Evolutionary conservation across 2,329 filamentous ascomycete species (phyloP), one percentile per base, ranked within the genome.

Genomic region (Scopulariopsis brevicaulis): DNA sequence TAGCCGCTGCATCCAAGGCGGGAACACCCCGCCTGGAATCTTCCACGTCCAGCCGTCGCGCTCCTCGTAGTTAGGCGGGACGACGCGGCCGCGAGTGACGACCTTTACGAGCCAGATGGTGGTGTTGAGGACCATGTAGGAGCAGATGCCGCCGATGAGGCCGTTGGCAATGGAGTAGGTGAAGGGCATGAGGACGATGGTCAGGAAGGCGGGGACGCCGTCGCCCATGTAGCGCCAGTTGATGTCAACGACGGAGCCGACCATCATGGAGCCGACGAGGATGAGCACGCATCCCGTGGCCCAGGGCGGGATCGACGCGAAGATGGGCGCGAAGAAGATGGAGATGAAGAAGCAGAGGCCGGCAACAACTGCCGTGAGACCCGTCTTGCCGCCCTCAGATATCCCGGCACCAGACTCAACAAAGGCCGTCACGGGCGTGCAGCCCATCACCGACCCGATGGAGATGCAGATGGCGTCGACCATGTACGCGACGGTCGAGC

Each of bases 201-300:
- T 91, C 40, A 95, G 75, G 73, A 95, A 95, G 3, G 90, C 89
- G 0, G 90, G 90, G 25, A 95, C 79, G 1, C 89, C 86, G 68
- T 96, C 90, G 56, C 90, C 90, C 60, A 90, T 77, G 71, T 96
- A 95, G 53, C 77, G 77, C 90, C 90, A 96, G 77, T 96, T 96
- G 76, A 96, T 92, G 62, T 94, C 87, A 18, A 82, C 82, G 14
- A 88, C 87, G 1, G 88, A 80, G 61, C 83, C 81, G 59, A 86
- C 84, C 90, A 95, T 95, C 79, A 95, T 86, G 22, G 85, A 85
- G n/a, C 90, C 90, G 58, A 96, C 89, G 46, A 96, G 83, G 64
- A 96, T 80, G 28, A 95, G 79, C n/a, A 91, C 91, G 68, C 87
- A 91, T 54, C 90, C 90, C 0, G 90, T 90, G 1, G 87, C 87